Evolutionary conservation across 177 flowering plant genomes (phyloP), one percentile per base, ranked within the genome.

Genomic region (Vitis hybrid): DNA sequence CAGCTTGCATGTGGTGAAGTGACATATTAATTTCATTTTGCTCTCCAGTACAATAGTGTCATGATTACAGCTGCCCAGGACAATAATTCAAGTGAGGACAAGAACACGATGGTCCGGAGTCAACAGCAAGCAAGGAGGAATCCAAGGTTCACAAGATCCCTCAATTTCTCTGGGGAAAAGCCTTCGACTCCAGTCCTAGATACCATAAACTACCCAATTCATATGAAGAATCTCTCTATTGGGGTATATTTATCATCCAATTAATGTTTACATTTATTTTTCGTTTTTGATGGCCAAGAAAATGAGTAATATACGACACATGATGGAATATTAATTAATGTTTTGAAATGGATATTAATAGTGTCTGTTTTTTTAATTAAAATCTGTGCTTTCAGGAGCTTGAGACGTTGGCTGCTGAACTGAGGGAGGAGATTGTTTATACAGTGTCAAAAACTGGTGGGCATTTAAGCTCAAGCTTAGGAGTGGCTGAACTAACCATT

Each of bases 361-460:
- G 26, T 22, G 26, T 22, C 26, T 22, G 26, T 22, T 22, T 22
- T 22, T 22, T 22, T 14, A 14, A 39, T 3, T 4, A 10, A 8
- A 15, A 62, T 45, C 3, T 31, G 2, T 61, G 3, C 19, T 63
- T 26, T n/a, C 50, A 83, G 84, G 87, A 81, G 11, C 80, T 83
- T 15, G 72, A 71, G 65, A 52, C 2, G 16, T 72, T 83, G 63
- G 77, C 84, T 0, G 74, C 73, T 49, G 87, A 83, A 63, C 69
- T 83, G 22, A 67, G 87, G 20, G 75, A 69, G 62, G 84, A 81
- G 62, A 74, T 83, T 10, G 80, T 83, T 2, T 78, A 68, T 59
- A 50, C 72, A 0, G 82, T 83, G 66, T 81, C 87, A 0, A 79
- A 83, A 53, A 81, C 83, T 0, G 87, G 87, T 0, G 87, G 87